phyloP scores from a whole-genome alignment of 1,284 basidiomycete species.

The Trametes polyzona region DNA sequence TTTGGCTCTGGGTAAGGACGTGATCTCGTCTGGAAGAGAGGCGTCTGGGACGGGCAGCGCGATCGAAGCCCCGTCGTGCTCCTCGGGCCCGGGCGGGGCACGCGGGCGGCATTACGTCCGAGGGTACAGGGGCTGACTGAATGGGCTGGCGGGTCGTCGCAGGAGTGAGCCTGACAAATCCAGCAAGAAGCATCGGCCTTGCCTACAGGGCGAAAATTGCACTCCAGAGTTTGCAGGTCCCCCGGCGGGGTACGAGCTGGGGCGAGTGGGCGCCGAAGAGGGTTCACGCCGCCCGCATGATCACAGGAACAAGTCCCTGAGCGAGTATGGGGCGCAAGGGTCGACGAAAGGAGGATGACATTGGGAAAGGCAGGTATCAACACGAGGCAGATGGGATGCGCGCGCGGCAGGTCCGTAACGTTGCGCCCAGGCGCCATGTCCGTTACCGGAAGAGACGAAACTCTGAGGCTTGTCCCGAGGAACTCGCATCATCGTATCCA shows the following conservation, averaged over 20 bases:
- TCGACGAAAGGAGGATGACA: neutral
- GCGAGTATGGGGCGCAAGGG: neutral
- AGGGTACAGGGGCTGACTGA: neutral
- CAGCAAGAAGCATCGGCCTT: neutral
- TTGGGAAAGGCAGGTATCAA: neutral
- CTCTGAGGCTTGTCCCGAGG: slow-evolving; percentile 20
- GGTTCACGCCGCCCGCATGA: neutral
- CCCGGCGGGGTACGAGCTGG: neutral
- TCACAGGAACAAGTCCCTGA: neutral
- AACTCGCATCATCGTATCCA: slow-evolving; percentile 26
- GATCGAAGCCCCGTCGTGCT: slow-evolving; percentile 1
- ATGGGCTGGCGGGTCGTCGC: neutral
- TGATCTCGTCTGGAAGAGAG: neutral
- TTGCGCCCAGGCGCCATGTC: slow-evolving; percentile 6
- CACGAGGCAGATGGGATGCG: slow-evolving; percentile 5
- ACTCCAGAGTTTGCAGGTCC: neutral
- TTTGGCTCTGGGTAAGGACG: neutral
- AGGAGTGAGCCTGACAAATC: slow-evolving; percentile 1
- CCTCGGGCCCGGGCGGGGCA: neutral
- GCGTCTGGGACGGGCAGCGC: neutral
- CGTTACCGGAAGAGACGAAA: slow-evolving; percentile 22
- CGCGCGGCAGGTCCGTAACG: too few relatives aligned
- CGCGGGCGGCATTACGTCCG: neutral
- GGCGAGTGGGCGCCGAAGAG: neutral
- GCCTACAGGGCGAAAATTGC: neutral